phyloP scores from a whole-genome alignment of 768 basidiomycete genomes.

The Tubosaeta sp. region DNA sequence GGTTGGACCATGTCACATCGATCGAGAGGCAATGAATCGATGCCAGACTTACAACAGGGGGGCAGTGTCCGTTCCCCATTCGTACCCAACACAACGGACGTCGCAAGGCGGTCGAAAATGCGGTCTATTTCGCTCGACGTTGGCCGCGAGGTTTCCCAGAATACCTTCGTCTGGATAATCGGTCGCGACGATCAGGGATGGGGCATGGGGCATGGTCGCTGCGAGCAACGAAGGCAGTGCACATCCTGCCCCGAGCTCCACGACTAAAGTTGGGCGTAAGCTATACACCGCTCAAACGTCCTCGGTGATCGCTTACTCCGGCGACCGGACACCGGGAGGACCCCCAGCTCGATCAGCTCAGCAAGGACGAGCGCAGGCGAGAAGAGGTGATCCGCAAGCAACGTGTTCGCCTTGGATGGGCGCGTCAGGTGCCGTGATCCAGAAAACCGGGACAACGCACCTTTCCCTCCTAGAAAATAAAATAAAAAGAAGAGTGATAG shows the following conservation, averaged over 20 bases:
- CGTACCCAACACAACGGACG: conserved; percentile 49
- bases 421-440: conserved; percentile 1
- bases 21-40: not conserved
- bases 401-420: conserved; percentile 53
- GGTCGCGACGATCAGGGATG: conserved; percentile 54
- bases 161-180: conserved; percentile 69
- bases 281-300: not conserved
- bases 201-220: conserved; percentile 40
- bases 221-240: conserved; percentile 64
- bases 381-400: conserved; percentile 71
- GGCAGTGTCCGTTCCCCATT: conserved; percentile 56
- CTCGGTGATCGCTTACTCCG: conserved; percentile 34
- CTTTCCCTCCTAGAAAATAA: conserved; percentile 50
- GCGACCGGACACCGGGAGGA: conserved; percentile 39
- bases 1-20: not conserved
- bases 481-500: not conserved
- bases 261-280: conserved; percentile 35
- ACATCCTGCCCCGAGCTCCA: conserved; percentile 71
- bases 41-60: conserved; percentile 43
- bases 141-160: conserved; percentile 49
- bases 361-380: conserved; percentile 65
- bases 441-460: conserved; percentile 30
- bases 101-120: conserved; percentile 36
- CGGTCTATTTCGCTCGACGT: conserved; percentile 47
- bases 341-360: conserved; percentile 56